A percentile compares a stretch with the other conserved stretches of the same genome.
Evolutionary conservation across 805 yeast species (phyloP).

Genomic region (Phaffomyces antillensis): DNA sequence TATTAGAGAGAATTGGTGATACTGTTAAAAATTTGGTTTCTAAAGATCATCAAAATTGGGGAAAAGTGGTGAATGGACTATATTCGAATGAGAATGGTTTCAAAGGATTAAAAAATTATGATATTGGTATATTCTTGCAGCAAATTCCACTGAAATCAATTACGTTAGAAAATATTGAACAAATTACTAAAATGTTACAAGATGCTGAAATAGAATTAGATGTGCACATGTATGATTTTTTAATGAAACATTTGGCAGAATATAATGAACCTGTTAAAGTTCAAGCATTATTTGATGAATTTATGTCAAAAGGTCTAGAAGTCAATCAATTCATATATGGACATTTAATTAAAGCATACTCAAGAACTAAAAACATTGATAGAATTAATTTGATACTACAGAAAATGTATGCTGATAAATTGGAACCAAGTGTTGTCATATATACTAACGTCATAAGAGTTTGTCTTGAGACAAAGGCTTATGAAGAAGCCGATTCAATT

Average conservation of each 20-base stretch:
- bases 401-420: constrained; percentile 20
- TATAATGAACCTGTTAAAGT: constrained; percentile 23
- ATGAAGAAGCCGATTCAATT: constrained; percentile 56
- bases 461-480: constrained; percentile 45
- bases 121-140: constrained; percentile 28
- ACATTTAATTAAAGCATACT: constrained; percentile 34
- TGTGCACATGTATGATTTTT: constrained; percentile 27
- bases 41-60: constrained; percentile 39
- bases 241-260: constrained; percentile 29
- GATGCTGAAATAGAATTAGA: constrained; percentile 26
- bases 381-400: constrained; percentile 12
- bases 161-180: constrained; percentile 25
- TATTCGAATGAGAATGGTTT: constrained; percentile 28
- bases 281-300: constrained; percentile 26
- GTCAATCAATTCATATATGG: constrained; percentile 34
- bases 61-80: constrained; percentile 22
- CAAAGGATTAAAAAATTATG: constrained; percentile 23
- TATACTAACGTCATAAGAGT: constrained; percentile 56
- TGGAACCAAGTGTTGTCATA: constrained; percentile 37
- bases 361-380: constrained; percentile 26
- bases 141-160: constrained; percentile 31
- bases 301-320: constrained; percentile 17
- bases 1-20: constrained; percentile 34
- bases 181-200: constrained; percentile 26
- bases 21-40: constrained; percentile 33